Evolutionary conservation across 306 rosid species (phyloP), one percentile per base, ranked within the genome.

Genomic region (Styphnolobium japonicum): DNA sequence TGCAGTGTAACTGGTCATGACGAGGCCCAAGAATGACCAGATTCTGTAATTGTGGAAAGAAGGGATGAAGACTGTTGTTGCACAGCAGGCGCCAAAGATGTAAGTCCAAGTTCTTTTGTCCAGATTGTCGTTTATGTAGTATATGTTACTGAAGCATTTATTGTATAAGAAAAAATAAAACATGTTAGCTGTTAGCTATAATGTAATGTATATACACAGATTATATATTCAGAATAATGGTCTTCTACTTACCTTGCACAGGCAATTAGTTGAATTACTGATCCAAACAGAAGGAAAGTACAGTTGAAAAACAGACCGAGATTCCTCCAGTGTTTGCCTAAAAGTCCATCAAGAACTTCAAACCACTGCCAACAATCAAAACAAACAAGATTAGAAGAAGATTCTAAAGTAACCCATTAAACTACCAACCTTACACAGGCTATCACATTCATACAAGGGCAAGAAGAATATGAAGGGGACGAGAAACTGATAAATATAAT

Each of bases 21-120:
- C 65, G 40, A 95, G 94, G 39, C 98, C 98, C 75, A 92, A 86
- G 77, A 95, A 95, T 14, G 98, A 95, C 98, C 97, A 91, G 39
- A 94, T 91, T 86, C 98, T 92, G 83, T 94, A 92, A 76, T 92
- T 94, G 81, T 92, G 98, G 89, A 94, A 94, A 33, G 98, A 94
- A 42, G 98, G 98, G 52, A 94, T 86, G 88, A 94, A 94, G 15
- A 94, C 98, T 70, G 98, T 94, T 72, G 98, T 94, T 11, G 98
- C 98, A 73, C 98, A 94, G 78, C 98, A 94, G 37, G 98, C 98
- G 16, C 98, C 98, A 90, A 94, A 94, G 61, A 94, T 91, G 62
- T 91, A 94, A 10, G 98, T 94, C 98, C 98, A 94, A 78, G 97
- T 94, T 83, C 98, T 94, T 92, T 94, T 94, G 95, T 94, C 98